Evolutionary conservation across 78 protist species (phyloP), one percentile per base, ranked within the genome.

Genomic region (Chrysochromulina tobinii): DNA sequence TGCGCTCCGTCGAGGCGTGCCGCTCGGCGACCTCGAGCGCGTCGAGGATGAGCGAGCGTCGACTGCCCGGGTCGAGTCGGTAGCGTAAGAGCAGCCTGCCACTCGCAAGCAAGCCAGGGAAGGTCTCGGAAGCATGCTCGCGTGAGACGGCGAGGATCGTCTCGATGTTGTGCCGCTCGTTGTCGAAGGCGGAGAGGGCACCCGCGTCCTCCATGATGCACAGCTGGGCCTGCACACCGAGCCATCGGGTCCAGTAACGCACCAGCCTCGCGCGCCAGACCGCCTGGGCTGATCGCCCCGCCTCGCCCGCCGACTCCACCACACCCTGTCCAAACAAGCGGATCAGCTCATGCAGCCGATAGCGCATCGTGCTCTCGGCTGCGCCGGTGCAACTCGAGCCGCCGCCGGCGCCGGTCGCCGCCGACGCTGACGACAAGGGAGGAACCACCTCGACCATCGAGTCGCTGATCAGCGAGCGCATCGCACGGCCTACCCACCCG

Each of bases 101-200:
- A 12, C 58, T 3, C 18, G 4, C 7, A 2, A 75, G 83, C 83
- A 75, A 57, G 27, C 25, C 27, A 21, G 57, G 58, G 57, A 75
- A 50, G 25, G 7, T 11, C 5, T 53, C 53, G 6, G 81, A 15
- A 12, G 20, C 81, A n/a, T 38, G 58, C 7, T 27, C 83, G 23
- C 3, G 3, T 2, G 83, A 54, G 25, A 50, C 27, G 25, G 57
- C 8, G 83, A 75, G 51, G 27, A 57, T 57, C 8, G 2, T 1
- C 58, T 50, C 83, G 83, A 75, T 3, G 83, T 75, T 75, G 55
- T 38, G 58, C 83, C 57, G 83, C 83, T 75, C 83, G 6, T 9
- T n/a, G 83, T 75, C 83, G 23, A 50, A 75, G 58, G n/a, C 23
- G 27, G 4, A 11, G 64, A 59, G 64, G 18, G 57, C 55, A 12